These are phyloP conservation scores for Ascochyta clinopodiicola DNA, from an alignment of 2,329 filamentous ascomycete genomes.

Conservation along the genomic window DNA sequence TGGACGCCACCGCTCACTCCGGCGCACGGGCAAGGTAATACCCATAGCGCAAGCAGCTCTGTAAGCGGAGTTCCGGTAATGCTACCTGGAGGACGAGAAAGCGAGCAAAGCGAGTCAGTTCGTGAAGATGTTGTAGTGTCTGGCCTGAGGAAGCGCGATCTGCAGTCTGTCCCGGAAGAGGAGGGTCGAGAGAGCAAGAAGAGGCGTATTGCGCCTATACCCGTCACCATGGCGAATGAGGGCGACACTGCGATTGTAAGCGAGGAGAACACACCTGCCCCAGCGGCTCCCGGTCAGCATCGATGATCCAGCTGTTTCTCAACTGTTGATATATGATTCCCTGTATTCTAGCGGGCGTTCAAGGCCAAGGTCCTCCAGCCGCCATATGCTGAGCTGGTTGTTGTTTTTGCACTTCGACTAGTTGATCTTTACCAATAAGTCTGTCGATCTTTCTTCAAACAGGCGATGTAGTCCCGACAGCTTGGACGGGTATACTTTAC, in stretches of 20 bases:
- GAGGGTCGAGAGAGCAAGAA: slow-evolving; percentile 50
- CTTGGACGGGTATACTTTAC: not conserved
- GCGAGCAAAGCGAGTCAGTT: slow-evolving; percentile 47
- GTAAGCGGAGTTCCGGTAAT: slow-evolving; percentile 55
- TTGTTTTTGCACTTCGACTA: not conserved
- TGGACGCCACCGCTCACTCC: slow-evolving; percentile 93
- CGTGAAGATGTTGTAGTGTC: slow-evolving; percentile 36
- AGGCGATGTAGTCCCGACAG: not conserved
- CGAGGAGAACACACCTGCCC: slow-evolving; percentile 36
- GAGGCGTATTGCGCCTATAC: slow-evolving; percentile 55
- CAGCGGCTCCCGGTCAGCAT: not conserved
- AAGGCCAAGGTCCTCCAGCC: not conserved
- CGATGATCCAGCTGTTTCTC: not conserved
- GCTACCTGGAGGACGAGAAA: slow-evolving; percentile 33
- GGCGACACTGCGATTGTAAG: slow-evolving; percentile 39
- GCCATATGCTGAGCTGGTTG: not conserved
- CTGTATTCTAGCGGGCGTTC: slow-evolving; percentile 13
- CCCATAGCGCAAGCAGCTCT: slow-evolving; percentile 62
- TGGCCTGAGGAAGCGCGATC: slow-evolving; percentile 45
- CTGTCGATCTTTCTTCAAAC: not conserved
- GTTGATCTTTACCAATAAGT: not conserved
- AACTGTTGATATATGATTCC: not conserved
- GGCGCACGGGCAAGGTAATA: slow-evolving; percentile 50
- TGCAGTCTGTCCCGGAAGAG: slow-evolving; percentile 47
- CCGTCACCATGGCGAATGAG: slow-evolving; percentile 40